Conservation (phyloP, 1,284 basidiomycete genomes). For the Leccinum solheimii region DNA sequence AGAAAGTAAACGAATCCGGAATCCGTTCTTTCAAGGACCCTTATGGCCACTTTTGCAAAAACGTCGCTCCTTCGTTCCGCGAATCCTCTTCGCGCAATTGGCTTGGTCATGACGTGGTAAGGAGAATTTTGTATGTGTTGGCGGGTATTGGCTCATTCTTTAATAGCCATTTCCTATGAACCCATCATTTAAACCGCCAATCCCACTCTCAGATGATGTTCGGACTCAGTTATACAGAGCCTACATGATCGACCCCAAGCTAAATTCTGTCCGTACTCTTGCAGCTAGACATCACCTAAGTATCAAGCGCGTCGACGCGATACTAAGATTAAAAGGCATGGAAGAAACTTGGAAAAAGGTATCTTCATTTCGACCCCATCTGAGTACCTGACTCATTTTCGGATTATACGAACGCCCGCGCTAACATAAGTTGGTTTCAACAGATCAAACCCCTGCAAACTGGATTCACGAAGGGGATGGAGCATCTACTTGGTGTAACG, state of each 20-base stretch:
- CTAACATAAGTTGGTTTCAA: conserved; percentile 18
- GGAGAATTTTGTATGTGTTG: conserved; percentile 28
- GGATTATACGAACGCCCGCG: conserved; percentile 3
- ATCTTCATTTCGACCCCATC: conserved; percentile 49
- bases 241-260: conserved; percentile 57
- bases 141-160: conserved; percentile 11
- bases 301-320: conserved; percentile 76
- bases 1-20: conserved; percentile 18
- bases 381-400: conserved; percentile 37
- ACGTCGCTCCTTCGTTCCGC: conserved; percentile 23
- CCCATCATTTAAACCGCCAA: conserved; percentile 73
- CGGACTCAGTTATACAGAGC: conserved; percentile 54
- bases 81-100: conserved; percentile 49
- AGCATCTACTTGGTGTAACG: conserved; percentile 55
- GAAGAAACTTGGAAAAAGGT: conserved; percentile 72
- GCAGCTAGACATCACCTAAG: conserved; percentile 62
- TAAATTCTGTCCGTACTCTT: conserved; percentile 60
- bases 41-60: conserved; percentile 19
- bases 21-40: conserved; percentile 18
- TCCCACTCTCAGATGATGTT: conserved; percentile 65
- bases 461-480: conserved; percentile 71
- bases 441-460: conserved; percentile 63
- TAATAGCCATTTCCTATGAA: conserved; percentile 80
- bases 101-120: conserved; percentile 57
- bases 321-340: conserved; percentile 75